Base-by-base conservation (phyloP, 2,329 filamentous ascomycete species). In the Diaporthe humulicola region DNA sequence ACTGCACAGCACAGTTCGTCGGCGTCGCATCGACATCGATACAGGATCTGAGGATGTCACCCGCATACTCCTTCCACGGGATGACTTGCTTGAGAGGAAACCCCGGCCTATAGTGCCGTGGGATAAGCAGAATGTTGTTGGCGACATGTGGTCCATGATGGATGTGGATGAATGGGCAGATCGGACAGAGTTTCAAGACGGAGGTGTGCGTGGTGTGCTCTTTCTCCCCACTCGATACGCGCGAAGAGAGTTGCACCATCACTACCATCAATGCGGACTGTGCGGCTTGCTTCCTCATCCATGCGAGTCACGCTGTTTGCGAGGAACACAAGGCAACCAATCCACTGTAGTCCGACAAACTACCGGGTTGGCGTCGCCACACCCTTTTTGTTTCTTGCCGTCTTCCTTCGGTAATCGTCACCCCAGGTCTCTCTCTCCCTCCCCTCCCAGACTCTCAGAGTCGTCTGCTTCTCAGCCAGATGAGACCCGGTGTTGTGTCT, bases 1-100 rank as follows among this genome's bases (percentile, higher is more conserved):
- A 66, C 38, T 45, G 60, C 38, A 50, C 42, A 67, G 22, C 61
- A 38, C 30, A 28, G 64, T 52, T 52, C 45, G 64, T 48, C 25
- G 48, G 45, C 45, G 42, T 52, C 45, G 28, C 45, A 36, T 67
- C 61, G 22, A 17, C 61, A 48, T 45, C 61, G 61, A 22, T 25
- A 48, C 57, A 40, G 57, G 33, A 60, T 60, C 57, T 50, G 60
- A 50, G 40, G 28, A 66, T 66, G 60, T 50, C 45, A 38, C 45
- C 45, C 14, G 64, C 64, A 52, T 38, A 17, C 33, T 54, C 14
- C 15, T 40, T 36, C 64, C 22, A 69, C 48, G 33, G 45, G 64
- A 69, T 54, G 64, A 54, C 64, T 52, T 54, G 45, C 64, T 69
- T 69, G 30, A 22, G 64, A 40, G 22, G n/a, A 25, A 14, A 30